A percentile compares a stretch with the other conserved stretches of the same genome.
phyloP scores from a whole-genome alignment of 371 early-diverging fungal species.

The Coemansia sp. region DNA sequence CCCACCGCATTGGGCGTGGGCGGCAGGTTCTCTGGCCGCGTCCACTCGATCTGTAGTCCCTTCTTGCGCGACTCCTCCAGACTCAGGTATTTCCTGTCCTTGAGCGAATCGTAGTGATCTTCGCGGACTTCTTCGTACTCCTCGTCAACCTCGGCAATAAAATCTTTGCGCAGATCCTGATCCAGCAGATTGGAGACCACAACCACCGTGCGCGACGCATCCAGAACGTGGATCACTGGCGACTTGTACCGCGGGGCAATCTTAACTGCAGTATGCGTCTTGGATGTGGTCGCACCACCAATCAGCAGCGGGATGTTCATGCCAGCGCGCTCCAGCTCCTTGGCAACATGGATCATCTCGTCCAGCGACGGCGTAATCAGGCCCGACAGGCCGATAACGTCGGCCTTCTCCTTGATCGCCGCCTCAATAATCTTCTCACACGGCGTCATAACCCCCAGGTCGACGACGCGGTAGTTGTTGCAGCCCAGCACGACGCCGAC shows the following conservation, averaged over 20 bases:
- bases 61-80: constrained; percentile 66
- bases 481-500: constrained; percentile 93
- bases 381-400: constrained; percentile 87
- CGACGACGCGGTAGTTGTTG: constrained; percentile 92
- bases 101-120: constrained; percentile 88
- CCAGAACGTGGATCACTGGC: constrained; percentile 73
- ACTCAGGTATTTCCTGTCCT: constrained; percentile 73
- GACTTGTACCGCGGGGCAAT: constrained; percentile 79
- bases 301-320: constrained; percentile 86
- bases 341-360: constrained; percentile 93
- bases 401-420: constrained; percentile 83
- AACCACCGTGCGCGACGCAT: constrained; percentile 79
- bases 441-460: constrained; percentile 93
- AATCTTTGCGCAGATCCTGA: constrained; percentile 72
- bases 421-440: constrained; percentile 84
- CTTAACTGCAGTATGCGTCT: constrained; percentile 94
- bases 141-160: constrained; percentile 79
- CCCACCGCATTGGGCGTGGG: constrained; percentile 78
- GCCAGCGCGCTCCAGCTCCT: constrained; percentile 85
- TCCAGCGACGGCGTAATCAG: constrained; percentile 92
- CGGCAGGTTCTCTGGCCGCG: constrained; percentile 53
- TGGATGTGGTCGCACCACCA: constrained; percentile 93
- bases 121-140: constrained; percentile 91
- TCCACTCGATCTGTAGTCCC: constrained; percentile 68
- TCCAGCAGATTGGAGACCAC: constrained; percentile 83